phyloP scores from a whole-genome alignment of 768 basidiomycete genomes.

The Hortiboletus campestris region DNA sequence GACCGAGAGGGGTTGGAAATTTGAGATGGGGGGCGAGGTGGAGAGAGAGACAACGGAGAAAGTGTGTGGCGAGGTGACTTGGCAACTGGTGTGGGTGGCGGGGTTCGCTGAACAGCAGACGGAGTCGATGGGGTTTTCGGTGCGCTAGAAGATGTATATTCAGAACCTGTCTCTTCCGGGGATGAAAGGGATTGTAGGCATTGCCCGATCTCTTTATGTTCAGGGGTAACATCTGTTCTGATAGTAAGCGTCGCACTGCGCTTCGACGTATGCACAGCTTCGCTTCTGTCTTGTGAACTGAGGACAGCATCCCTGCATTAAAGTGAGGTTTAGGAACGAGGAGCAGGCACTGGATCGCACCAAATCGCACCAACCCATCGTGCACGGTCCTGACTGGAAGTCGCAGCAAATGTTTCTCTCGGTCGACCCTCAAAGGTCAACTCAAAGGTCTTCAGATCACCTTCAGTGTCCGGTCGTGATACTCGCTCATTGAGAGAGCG shows the following conservation, averaged over 20 bases:
- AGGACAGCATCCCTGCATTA: constrained; percentile 57
- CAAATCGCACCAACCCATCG: constrained; percentile 76
- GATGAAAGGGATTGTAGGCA: constrained; percentile 7
- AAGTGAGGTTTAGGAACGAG: not conserved
- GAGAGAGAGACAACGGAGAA: constrained; percentile 22
- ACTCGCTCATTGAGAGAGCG: constrained; percentile 56
- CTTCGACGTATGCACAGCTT: not conserved
- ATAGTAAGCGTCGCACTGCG: constrained; percentile 9
- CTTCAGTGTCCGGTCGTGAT: constrained; percentile 40
- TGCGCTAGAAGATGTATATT: constrained; percentile 29
- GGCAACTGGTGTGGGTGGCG: constrained; percentile 26
- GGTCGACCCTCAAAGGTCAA: constrained; percentile 53
- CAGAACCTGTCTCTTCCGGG: constrained; percentile 21
- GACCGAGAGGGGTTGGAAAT: constrained; percentile 29
- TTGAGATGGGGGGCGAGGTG: constrained; percentile 26
- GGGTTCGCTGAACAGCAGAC: not conserved
- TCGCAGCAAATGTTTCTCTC: constrained; percentile 61
- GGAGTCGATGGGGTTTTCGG: constrained; percentile 5
- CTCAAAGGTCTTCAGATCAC: constrained; percentile 59
- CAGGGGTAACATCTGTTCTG: constrained; percentile 13
- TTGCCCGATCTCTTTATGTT: not conserved
- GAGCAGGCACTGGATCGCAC: constrained; percentile 35
- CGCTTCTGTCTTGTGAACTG: constrained; percentile 31
- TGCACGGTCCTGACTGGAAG: constrained; percentile 60
- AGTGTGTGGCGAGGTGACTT: constrained; percentile 24